Base-by-base conservation (phyloP, 2,329 filamentous ascomycete genomes). In the Sporothrix dimorphospora region DNA sequence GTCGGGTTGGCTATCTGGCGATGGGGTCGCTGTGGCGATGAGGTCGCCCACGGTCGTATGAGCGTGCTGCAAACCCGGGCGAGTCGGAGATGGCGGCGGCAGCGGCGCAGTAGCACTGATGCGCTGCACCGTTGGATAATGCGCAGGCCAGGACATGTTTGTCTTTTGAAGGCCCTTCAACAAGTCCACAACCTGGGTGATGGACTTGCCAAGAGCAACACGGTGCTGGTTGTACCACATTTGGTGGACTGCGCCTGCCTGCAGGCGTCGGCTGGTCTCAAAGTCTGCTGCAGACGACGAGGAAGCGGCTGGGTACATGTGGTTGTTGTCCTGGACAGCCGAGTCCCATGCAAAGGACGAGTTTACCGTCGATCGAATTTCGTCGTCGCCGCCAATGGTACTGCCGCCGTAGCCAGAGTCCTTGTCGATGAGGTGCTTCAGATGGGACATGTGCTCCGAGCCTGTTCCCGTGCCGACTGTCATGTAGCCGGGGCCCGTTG, bases 331-430 rank as follows among this genome's bases (percentile, higher is more conserved):
- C 61, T 84, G 82, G 73, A 81, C 78, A 57, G 82, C 80, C 55
- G 84, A 82, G 76, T 85, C 83, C 79, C 84, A 84, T 53, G 80
- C 77, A 30, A 81, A 78, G 65, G 81, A 77, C 71, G 80, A 79
- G 68, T 81, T 72, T 75, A 75, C 70, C 73, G 67, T 75, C 70
- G 45, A 47, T 24, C 40, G 69, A 24, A 19, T 9, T 7, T 69
- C 63, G 71, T 72, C 68, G 59, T 87, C 87, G 69, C 92, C 92
- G 73, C 89, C 90, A 40, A 88, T 84, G 67, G 92, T 86, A 79
- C 93, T 97, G 59, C 92, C 92, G 71, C 94, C 94, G 79, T 98
- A 98, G 7, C 95, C 96, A 21, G 95, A 98, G 80, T 99, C 96
- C 72, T 89, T 85, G 74, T 97, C 93, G 71, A 98, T 85, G 77